Evolutionary conservation across 139 green algal species (phyloP).

Genomic region (Ettlia oleoabundans): DNA sequence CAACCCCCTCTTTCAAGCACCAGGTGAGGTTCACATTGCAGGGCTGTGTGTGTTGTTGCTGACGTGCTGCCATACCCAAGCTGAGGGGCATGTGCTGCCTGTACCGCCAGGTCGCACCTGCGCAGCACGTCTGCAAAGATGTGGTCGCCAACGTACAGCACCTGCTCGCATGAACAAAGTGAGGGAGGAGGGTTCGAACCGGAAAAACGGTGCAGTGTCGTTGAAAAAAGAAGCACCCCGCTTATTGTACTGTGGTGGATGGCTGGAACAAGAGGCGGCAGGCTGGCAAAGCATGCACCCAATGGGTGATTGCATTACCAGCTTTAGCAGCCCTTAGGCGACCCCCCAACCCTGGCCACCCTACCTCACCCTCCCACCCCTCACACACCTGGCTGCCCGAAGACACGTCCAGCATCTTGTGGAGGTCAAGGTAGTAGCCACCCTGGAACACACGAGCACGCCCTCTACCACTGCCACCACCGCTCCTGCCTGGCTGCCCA

Average conservation of each 20-base stretch:
- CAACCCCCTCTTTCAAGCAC: too few relatives aligned
- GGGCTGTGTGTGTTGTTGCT: too few relatives aligned
- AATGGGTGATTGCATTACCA: background rate
- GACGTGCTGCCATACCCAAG: too few relatives aligned
- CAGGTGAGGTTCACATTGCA: too few relatives aligned
- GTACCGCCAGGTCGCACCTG: too few relatives aligned
- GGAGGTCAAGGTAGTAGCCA: slow-evolving; percentile 84
- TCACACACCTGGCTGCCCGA: slow-evolving; percentile 63
- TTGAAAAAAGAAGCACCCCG: background rate
- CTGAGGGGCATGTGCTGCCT: too few relatives aligned
- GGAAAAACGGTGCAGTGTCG: background rate
- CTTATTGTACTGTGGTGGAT: background rate
- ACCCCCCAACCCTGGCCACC: too few relatives aligned
- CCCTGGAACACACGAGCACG: slow-evolving; percentile 76
- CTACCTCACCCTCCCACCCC: too few relatives aligned
- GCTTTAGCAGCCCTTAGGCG: too few relatives aligned
- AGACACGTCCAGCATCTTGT: slow-evolving; percentile 86
- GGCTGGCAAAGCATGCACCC: slow-evolving; percentile 25
- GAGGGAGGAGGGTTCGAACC: too few relatives aligned
- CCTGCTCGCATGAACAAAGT: slow-evolving; percentile 9
- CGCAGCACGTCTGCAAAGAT: slow-evolving; percentile 89
- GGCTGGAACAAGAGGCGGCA: background rate
- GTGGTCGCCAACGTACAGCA: slow-evolving; percentile 84
- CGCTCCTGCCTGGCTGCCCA: background rate
- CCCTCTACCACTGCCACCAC: too few relatives aligned